Evolutionary conservation across 768 basidiomycete genomes (phyloP), one percentile per base, ranked within the genome.

Genomic region (Russula foetens): DNA sequence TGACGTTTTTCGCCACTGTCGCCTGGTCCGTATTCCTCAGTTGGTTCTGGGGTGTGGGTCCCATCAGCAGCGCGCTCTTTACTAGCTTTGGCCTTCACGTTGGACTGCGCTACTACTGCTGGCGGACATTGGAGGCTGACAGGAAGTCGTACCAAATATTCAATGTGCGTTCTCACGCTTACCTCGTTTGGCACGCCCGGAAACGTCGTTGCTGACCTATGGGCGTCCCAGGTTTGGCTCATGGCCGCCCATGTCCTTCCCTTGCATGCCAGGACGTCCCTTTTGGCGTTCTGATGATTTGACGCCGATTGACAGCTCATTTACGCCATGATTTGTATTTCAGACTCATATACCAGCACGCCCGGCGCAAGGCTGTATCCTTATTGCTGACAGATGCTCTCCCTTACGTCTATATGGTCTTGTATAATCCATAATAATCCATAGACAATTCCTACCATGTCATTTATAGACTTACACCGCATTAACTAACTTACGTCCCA

Each of bases 1-100:
- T 66, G 41, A 68, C 64, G 2, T 47, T 68, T 19, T 24, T 68
- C 29, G 60, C 63, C 35, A 65, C 60, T 35, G 23, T 65, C 28
- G 50, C 56, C 21, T 69, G 68, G 68, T 69, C 68, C 26, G 26
- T 69, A 3, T 63, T 56, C 44, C 62, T 69, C 35, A 59, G 59
- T 24, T 53, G 50, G 58, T 62, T 57, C 41, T 69, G 68, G 68
- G 57, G 28, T 19, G 47, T 67, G 23, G 66, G 66, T 24, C 56
- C 63, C 19, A 43, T 63, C 33, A 56, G 38, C n/a, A 58, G 47
- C 31, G 47, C 54, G 17, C 23, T 63, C 28, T 60, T 68, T 46
- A 35, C 56, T 2, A 44, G 50, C 43, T 51, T 68, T 23, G 68
- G 68, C 19, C 28, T 57, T 19, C 46, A 62, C 46, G 63, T 69